Conservation (phyloP, 208 protist species). For the Crithidia fasciculata region DNA sequence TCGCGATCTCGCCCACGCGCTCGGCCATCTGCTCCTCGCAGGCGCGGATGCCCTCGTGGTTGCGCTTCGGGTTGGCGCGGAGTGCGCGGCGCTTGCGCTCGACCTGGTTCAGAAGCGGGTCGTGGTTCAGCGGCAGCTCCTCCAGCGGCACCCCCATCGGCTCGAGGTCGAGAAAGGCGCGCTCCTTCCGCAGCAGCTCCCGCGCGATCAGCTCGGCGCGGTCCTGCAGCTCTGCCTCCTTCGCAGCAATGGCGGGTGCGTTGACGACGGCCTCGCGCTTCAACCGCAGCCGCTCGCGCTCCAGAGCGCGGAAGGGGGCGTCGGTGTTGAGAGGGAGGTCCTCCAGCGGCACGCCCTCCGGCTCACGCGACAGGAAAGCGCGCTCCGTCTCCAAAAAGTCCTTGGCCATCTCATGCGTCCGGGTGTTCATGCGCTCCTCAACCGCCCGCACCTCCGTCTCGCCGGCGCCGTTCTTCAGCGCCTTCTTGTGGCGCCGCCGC, state of each 20-base stretch:
- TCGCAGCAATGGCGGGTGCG: constrained; percentile 23
- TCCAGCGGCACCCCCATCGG: constrained; percentile 79
- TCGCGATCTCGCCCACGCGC: constrained; percentile 69
- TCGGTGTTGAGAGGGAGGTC: constrained; percentile 71
- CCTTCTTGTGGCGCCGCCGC: constrained; percentile 64
- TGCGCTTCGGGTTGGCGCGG: constrained; percentile 50
- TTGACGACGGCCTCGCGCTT: constrained; percentile 59
- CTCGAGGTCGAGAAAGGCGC: constrained; percentile 84
- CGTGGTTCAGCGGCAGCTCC: constrained; percentile 80
- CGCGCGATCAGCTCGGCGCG: constrained; percentile 54
- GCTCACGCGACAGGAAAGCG: constrained; percentile 64
- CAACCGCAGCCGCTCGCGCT: constrained; percentile 58
- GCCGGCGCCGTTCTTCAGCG: constrained; percentile 43
- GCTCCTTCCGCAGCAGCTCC: constrained; percentile 73
- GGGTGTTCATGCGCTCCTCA: constrained; percentile 78
- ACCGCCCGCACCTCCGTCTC: constrained; percentile 50
- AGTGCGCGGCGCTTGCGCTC: constrained; percentile 66
- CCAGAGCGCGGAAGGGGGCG: constrained; percentile 50
- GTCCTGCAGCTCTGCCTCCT: constrained; percentile 60
- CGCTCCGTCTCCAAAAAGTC: constrained; percentile 60
- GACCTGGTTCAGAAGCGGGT: constrained; percentile 65
- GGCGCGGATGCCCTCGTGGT: constrained; percentile 54
- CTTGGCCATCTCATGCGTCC: constrained; percentile 63
- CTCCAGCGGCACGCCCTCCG: constrained; percentile 73
- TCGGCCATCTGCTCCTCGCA: constrained; percentile 74